Evolutionary conservation across 1,284 basidiomycete genomes (phyloP).

Genomic region (Cryptococcus sp.): DNA sequence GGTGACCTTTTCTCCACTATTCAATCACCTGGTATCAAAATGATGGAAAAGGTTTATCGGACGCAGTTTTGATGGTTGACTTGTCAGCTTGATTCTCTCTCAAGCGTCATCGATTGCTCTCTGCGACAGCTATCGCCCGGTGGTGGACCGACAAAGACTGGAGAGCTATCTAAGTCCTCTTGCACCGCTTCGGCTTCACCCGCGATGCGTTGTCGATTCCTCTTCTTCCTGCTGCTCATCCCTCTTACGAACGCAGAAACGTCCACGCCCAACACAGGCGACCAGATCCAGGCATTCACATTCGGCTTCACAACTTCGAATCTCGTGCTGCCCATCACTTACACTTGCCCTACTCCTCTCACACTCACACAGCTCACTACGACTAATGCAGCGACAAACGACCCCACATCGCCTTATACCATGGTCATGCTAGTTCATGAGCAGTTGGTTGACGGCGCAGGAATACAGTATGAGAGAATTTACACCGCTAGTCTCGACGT

Average conservation of each 20-base stretch:
- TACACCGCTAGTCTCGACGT: constrained; percentile 27
- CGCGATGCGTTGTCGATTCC: neutral
- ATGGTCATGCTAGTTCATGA: constrained; percentile 33
- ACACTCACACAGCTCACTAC: constrained; percentile 19
- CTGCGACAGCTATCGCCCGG: too few relatives aligned
- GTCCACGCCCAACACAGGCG: constrained; percentile 33
- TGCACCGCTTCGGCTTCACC: neutral
- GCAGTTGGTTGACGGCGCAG: constrained; percentile 25
- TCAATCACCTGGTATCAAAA: too few relatives aligned
- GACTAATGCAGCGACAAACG: constrained; percentile 20
- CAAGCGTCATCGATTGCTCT: too few relatives aligned
- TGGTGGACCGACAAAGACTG: too few relatives aligned
- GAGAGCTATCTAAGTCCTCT: too few relatives aligned
- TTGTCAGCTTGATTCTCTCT: too few relatives aligned
- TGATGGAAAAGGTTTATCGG: too few relatives aligned
- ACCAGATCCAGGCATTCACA: constrained; percentile 29
- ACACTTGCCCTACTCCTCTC: constrained; percentile 27
- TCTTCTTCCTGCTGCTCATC: constrained; percentile 5
- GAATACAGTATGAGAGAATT: constrained; percentile 21
- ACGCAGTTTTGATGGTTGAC: too few relatives aligned
- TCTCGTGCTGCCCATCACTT: constrained; percentile 21
- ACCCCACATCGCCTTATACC: constrained; percentile 31
- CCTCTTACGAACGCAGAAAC: constrained; percentile 18
- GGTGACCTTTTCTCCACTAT: too few relatives aligned
- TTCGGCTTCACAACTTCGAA: constrained; percentile 23